Evolutionary conservation across 1,284 basidiomycete genomes (phyloP), one percentile per base, ranked within the genome.

Genomic region (Cryptococcus sp.): DNA sequence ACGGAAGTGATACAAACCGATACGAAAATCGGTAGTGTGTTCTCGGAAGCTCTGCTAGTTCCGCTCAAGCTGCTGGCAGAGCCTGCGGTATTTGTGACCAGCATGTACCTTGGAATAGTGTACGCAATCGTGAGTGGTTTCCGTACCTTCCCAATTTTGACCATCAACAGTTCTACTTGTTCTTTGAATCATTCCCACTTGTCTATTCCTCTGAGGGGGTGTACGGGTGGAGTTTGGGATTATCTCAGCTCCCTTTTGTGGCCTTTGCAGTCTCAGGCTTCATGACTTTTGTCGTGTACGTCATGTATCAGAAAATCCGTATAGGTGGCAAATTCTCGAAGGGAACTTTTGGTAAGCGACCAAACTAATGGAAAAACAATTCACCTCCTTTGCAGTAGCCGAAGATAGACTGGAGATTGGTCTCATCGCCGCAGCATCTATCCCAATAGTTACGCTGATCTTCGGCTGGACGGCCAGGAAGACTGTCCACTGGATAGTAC

Each of bases 371-470:
- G 23, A 23, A 23, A 23, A 23, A 23, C 23, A 23, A 23, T 23
- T 23, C 23, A 23, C 23, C 23, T 23, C 23, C 23, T 23, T 23
- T 23, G 23, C 23, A 23, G 56, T 54, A 31, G 51, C 57, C 47
- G 62, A 58, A 38, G 50, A 57, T n/a, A 48, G 58, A 49, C 36
- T 57, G 4, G 53, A 56, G 33, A 49, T 57, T 3, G 56, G 50
- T 11, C 50, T 51, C 13, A 47, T 56, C 34, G 59, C 58, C 14
- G 62, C 56, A 1, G 53, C 64, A 47, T 58, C 53, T 32, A 58
- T 59, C n/a, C 64, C 63, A 13, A 53, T 63, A 46, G 53, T 55
- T n/a, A 57, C 61, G 30, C 63, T 61, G 30, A 58, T 61, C 41
- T 59, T 59, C 30, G 53, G 49, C 31, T 55, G 51, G 50, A 36